Evolutionary conservation across 352 stramenopile genomes (phyloP).

Genomic region (Globisporangium solare): DNA sequence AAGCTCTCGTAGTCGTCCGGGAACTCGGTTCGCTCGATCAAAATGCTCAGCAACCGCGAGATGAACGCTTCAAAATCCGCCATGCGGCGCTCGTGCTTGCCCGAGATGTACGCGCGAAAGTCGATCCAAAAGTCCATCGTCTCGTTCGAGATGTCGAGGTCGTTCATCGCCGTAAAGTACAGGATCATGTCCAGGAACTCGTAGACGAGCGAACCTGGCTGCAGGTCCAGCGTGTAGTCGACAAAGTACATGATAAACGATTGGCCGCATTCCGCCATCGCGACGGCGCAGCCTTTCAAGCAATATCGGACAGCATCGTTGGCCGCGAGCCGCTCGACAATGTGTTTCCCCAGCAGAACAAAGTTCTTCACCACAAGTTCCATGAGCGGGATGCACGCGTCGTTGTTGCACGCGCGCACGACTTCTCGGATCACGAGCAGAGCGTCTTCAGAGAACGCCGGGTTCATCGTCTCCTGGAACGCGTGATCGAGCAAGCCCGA

Average conservation of each 20-base stretch:
- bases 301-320: constrained; percentile 36
- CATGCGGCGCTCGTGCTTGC: constrained; percentile 73
- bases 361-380: constrained; percentile 78
- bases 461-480: constrained; percentile 47
- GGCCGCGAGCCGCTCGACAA: constrained; percentile 29
- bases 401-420: constrained; percentile 49
- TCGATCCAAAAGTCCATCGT: constrained; percentile 85
- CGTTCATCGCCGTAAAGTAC: constrained; percentile 58
- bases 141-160: constrained; percentile 68
- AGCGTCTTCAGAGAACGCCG: constrained; percentile 34
- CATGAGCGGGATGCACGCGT: constrained; percentile 65
- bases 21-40: constrained; percentile 69
- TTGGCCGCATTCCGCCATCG: constrained; percentile 72
- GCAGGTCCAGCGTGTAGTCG: constrained; percentile 59
- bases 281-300: constrained; percentile 41
- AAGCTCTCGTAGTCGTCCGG: constrained; percentile 50
- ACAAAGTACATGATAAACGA: constrained; percentile 78
- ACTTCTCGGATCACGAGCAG: constrained; percentile 66
- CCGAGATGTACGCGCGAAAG: constrained; percentile 67
- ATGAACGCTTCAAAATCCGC: constrained; percentile 68
- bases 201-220: constrained; percentile 62
- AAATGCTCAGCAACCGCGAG: constrained; percentile 55
- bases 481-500: constrained; percentile 50
- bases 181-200: constrained; percentile 71
- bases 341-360: constrained; percentile 57